Base-by-base conservation (phyloP, 305 asterid genomes). In the Fraxinus dipetala region DNA sequence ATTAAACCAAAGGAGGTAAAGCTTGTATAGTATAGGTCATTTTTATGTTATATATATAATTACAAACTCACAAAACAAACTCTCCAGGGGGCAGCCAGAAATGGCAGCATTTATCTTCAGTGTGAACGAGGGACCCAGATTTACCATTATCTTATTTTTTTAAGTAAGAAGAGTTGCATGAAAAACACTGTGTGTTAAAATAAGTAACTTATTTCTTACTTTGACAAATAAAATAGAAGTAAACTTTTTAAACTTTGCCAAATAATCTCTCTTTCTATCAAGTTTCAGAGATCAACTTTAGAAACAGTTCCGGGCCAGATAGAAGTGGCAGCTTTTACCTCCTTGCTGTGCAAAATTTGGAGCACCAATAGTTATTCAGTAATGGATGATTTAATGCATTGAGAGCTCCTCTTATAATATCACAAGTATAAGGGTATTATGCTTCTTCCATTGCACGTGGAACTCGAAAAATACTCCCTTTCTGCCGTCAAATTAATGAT, bases 401-500 rank as follows among this genome's bases (percentile, higher is more conserved):
- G 51, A 14, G 75, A 67, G 38, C 38, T 30, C 75, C 38, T 13
- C n/a, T 67, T 30, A 28, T 30, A 20, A 13, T 31, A 67, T 72
- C 76, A 32, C 43, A 30, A 6, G 20, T 28, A 69, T 13, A 69
- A 31, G 20, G 75, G 43, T 70, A 30, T 70, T 16, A 34, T 72
- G 51, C 51, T 72, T 72, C 76, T 72, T n/a, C 48, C 13, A 72
- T 34, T 72, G 76, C 30, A 38, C 6, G 6, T 6, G 76, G 48
- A 35, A 72, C 30, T 34, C 2, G 1, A 72, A 34, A 7, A 32
- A 35, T 6, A 34, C 76, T 72, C 76, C 48, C 30, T 31, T 30
- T 70, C 40, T 70, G 75, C 43, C 30, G 38, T 32, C 38, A 72
- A 72, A 72, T n/a, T 72, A 72, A 72, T 34, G 76, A 34, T 72